Evolutionary conservation across 768 basidiomycete genomes (phyloP).

Genomic region (Pisolithus orientalis): DNA sequence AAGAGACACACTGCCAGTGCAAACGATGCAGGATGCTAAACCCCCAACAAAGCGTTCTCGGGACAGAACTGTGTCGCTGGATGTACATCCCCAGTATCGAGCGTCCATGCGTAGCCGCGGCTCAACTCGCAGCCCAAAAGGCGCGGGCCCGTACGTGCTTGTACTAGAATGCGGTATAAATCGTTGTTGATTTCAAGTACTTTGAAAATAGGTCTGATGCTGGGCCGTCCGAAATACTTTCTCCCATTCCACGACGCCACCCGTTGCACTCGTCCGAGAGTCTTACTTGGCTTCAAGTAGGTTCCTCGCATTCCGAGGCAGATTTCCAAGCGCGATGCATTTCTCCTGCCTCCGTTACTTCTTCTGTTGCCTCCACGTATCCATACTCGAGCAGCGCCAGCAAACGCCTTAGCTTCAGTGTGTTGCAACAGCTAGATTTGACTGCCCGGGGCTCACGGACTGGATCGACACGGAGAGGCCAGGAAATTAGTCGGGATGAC

Average conservation of each 20-base stretch:
- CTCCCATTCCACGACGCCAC: constrained; percentile 64
- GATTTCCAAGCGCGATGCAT: constrained; percentile 33
- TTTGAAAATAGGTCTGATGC: constrained; percentile 12
- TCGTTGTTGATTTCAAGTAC: no score
- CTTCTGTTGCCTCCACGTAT: constrained; percentile 23
- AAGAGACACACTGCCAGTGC: no score
- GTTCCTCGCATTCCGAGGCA: constrained; percentile 37
- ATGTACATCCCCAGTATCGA: no score
- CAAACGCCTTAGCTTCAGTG: constrained; percentile 35
- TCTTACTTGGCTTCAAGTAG: constrained; percentile 49
- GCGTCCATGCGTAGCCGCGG: no score
- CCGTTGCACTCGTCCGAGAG: constrained; percentile 54
- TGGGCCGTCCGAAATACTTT: constrained; percentile 43
- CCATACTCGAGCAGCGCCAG: constrained; percentile 11
- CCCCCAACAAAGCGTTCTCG: no score
- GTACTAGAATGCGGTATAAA: no score
- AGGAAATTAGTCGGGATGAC: constrained; percentile 16
- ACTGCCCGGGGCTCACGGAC: constrained; percentile 2
- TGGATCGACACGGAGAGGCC: constrained; percentile 3
- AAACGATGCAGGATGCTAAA: no score
- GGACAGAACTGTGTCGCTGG: no score
- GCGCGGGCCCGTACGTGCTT: no score
- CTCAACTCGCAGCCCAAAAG: no score
- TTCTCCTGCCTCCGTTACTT: constrained; percentile 37
- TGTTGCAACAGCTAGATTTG: constrained; percentile 33